Evolutionary conservation across 306 rosid genomes (phyloP), one percentile per base, ranked within the genome.

Genomic region (Mimosa pudica): DNA sequence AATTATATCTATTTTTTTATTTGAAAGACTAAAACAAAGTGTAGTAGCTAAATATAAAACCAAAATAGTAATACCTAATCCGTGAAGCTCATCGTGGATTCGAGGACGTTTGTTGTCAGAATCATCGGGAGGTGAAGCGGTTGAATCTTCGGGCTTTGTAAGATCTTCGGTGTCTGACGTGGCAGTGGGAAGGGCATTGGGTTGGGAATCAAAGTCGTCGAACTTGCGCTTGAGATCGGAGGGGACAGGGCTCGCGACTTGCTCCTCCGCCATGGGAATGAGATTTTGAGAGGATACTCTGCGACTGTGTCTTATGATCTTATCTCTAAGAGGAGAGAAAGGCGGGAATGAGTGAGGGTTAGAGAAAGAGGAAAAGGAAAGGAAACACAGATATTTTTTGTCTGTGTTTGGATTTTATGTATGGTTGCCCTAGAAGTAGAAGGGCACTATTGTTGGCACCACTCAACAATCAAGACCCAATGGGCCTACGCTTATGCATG

Each of bases 141-240:
- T 44, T 5, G 77, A 24, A 24, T 24, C 62, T 32, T 78, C 88
- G 12, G 69, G 41, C 75, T 69, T 64, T 8, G n/a, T 80, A 36
- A 10, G 81, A 0, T 10, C 81, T 64, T 61, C 76, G 51, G 80
- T 80, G 46, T 75, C 89, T 7, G 42, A 82, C 62, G 80, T 85
- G 48, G 82, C 30, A 24, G 30, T 24, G 30, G n/a, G n/a, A n/a
- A n/a, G n/a, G 30, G 30, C 30, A 24, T 24, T 24, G 30, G 30
- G 84, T 2, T 68, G 36, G 35, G 82, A 84, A 42, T 91, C 90
- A 70, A 93, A 87, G 86, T 96, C 98, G 77, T 90, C 94, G 32
- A 89, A 90, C 85, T 93, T 96, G 71, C 99, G 94, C 77, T 93
- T 96, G 90, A 85, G 75, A 77, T 93, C 98, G 47, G 91, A 84